phyloP scores from a whole-genome alignment of 495 filamentous ascomycete genomes.

The Podospora anserina region DNA sequence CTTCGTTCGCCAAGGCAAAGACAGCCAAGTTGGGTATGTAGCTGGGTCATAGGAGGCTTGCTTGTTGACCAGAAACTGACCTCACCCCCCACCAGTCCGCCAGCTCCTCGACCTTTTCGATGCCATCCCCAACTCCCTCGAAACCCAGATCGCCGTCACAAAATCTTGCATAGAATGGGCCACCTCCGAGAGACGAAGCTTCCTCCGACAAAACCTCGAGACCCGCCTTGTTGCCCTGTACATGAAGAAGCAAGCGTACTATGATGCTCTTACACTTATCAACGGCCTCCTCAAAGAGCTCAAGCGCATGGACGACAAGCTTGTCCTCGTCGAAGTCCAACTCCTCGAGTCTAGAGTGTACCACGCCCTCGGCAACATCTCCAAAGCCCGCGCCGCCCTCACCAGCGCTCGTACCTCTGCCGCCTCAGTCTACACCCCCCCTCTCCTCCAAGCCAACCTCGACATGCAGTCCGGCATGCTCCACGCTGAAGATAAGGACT shows the following conservation, averaged over 20 bases:
- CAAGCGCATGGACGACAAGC: constrained; percentile 97
- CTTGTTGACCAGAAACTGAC: constrained; percentile 5
- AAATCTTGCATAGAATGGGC: constrained; percentile 99
- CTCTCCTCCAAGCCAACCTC: constrained; percentile 87
- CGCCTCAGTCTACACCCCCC: constrained; percentile 94
- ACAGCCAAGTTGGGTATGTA: constrained; percentile 90
- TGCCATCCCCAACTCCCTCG: constrained; percentile 85
- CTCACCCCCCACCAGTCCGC: constrained; percentile 61
- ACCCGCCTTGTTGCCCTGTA: constrained; percentile 89
- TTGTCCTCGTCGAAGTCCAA: constrained; percentile 97
- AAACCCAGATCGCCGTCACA: constrained; percentile 88
- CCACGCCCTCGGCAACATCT: constrained; percentile 92
- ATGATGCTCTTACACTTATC: constrained; percentile 94
- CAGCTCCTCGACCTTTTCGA: constrained; percentile 95
- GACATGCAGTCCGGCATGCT: constrained; percentile 99
- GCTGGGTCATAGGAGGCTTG: background rate
- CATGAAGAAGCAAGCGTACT: constrained; percentile 94
- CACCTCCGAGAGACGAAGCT: constrained; percentile 82
- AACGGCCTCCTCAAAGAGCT: constrained; percentile 92
- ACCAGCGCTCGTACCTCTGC: constrained; percentile 92
- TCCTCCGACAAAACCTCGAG: constrained; percentile 97
- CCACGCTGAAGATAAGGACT: constrained; percentile 97
- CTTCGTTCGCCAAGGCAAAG: constrained; percentile 97
- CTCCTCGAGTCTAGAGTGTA: constrained; percentile 95
- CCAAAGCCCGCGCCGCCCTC: constrained; percentile 92